phyloP scores from a whole-genome alignment of 2,329 filamentous ascomycete species.

The Penicillium sp. region DNA sequence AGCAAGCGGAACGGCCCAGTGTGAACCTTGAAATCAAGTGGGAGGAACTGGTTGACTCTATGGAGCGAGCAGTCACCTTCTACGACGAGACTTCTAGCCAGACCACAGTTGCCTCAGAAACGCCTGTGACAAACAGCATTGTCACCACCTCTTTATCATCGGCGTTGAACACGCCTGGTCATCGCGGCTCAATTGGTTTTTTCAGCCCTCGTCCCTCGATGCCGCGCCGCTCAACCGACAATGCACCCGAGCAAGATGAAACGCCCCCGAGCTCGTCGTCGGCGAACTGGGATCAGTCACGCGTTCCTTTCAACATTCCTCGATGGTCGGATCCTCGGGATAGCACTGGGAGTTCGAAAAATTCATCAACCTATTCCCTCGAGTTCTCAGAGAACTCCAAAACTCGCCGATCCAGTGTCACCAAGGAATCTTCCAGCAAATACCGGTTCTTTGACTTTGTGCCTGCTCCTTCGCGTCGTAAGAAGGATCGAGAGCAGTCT shows the following conservation, averaged over 20 bases:
- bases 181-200: slow-evolving; percentile 39
- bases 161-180: slow-evolving; percentile 20
- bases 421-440: slow-evolving; percentile 36
- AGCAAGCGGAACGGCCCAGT: slow-evolving; percentile 45
- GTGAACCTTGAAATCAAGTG: slow-evolving; percentile 44
- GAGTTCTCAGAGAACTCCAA: slow-evolving; percentile 36
- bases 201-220: slow-evolving; percentile 35
- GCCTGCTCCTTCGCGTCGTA: slow-evolving; percentile 37
- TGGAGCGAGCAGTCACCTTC: slow-evolving; percentile 40
- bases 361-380: slow-evolving; percentile 43
- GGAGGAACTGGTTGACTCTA: slow-evolving; percentile 46
- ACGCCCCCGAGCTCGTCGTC: slow-evolving; percentile 42
- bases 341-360: slow-evolving; percentile 41
- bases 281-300: slow-evolving; percentile 38
- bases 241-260: slow-evolving; percentile 38
- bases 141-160: slow-evolving; percentile 22
- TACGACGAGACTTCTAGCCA: slow-evolving; percentile 38
- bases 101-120: slow-evolving; percentile 33
- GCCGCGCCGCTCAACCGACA: slow-evolving; percentile 36
- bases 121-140: slow-evolving; percentile 9
- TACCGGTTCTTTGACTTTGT: slow-evolving; percentile 43
- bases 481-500: slow-evolving; percentile 35
- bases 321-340: slow-evolving; percentile 38
- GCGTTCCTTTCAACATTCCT: slow-evolving; percentile 37
- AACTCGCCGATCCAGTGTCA: slow-evolving; percentile 34